These are phyloP conservation scores for Brassica balearica DNA, from an alignment of 441 rosid genomes.

Conservation along the genomic window DNA sequence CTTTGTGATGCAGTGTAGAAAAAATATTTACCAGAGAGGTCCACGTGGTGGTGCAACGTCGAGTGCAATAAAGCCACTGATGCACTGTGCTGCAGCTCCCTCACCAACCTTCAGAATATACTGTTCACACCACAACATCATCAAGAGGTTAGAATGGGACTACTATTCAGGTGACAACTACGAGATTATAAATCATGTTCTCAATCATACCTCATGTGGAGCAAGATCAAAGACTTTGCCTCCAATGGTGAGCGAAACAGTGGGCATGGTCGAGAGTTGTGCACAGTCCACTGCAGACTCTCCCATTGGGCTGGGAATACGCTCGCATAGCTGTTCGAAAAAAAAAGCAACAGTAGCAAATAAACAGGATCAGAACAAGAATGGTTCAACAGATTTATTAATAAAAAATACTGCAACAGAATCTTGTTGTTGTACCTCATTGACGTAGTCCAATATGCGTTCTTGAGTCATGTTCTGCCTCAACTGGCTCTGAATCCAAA, in stretches of 20 bases:
- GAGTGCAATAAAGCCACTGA: constrained; percentile 68
- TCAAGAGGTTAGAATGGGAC: constrained; percentile 15
- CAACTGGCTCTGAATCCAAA: constrained; percentile 69
- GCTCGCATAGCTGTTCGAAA: constrained; percentile 60
- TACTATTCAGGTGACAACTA: neutral
- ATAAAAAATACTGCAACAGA: neutral
- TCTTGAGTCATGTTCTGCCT: constrained; percentile 55
- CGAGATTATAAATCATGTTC: neutral
- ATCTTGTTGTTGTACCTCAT: constrained; percentile 48
- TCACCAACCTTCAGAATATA: constrained; percentile 73
- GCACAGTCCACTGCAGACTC: constrained; percentile 70
- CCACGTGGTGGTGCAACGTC: constrained; percentile 77
- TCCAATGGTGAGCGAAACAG: constrained; percentile 68
- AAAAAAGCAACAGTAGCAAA: neutral
- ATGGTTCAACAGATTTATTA: neutral
- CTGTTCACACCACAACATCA: constrained; percentile 47
- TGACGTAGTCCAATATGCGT: constrained; percentile 40
- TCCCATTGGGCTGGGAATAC: constrained; percentile 73
- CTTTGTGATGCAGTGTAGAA: neutral
- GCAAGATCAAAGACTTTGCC: constrained; percentile 59
- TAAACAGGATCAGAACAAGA: constrained; percentile 22
- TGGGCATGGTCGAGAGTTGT: constrained; percentile 65
- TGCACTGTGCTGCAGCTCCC: constrained; percentile 65
- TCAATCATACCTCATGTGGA: constrained; percentile 56
- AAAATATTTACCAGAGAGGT: constrained; percentile 63